phyloP scores from a whole-genome alignment of 805 yeast genomes.

The Sugiyamaella mastotermitis region DNA sequence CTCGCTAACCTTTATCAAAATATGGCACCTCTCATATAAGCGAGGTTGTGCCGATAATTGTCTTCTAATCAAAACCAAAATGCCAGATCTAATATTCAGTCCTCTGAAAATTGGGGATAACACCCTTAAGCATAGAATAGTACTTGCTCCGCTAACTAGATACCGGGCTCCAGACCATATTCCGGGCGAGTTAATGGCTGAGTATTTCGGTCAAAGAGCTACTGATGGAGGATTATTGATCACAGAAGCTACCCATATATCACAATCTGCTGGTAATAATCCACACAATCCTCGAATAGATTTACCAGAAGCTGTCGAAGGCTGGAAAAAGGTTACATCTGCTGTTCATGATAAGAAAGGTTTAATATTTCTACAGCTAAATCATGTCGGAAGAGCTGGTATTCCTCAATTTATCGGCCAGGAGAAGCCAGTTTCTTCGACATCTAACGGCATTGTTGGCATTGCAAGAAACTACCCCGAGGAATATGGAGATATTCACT shows the following conservation, averaged over 20 bases:
- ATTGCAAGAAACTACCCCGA: constrained; percentile 23
- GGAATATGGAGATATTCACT: constrained; percentile 31
- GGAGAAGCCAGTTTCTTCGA: constrained; percentile 6
- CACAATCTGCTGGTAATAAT: constrained; percentile 34
- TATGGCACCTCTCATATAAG: too few species aligned
- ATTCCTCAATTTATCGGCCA: constrained; percentile 18
- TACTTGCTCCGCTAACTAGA: constrained; percentile 48
- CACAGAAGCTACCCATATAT: constrained; percentile 51
- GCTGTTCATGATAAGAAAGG: constrained; percentile 36
- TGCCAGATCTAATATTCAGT: constrained; percentile 28
- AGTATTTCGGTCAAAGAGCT: constrained; percentile 55
- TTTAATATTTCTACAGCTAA: constrained; percentile 36
- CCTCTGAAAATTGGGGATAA: constrained; percentile 33
- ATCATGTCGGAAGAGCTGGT: constrained; percentile 41
- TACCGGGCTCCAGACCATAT: constrained; percentile 31
- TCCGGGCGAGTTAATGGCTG: constrained; percentile 40
- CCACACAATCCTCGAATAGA: constrained; percentile 25
- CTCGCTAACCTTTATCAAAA: too few species aligned
- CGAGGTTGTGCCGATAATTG: too few species aligned
- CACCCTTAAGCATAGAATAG: constrained; percentile 36
- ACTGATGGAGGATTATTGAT: constrained; percentile 52
- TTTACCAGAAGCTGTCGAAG: constrained; percentile 26
- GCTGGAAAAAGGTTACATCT: constrained; percentile 53
- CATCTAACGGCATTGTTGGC: constrained; percentile 6
- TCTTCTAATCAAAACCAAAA: too few species aligned